Evolutionary conservation across 495 filamentous ascomycete genomes (phyloP), one percentile per base, ranked within the genome.

Genomic region (Penicillium soppii): DNA sequence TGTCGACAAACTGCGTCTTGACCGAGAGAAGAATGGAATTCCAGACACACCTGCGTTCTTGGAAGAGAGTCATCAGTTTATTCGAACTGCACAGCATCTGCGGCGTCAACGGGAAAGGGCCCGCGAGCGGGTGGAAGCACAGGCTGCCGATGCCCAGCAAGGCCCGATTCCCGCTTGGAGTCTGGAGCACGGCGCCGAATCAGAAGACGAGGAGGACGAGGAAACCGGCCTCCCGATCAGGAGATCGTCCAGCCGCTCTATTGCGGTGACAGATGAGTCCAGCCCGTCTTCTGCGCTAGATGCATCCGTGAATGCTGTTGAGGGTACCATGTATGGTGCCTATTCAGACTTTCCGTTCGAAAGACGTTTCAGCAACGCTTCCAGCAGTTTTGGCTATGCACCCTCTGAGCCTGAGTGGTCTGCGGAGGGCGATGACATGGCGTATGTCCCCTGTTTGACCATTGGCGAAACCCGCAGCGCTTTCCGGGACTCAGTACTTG

Each of bases 401-500:
- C 80, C 84, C 0, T 86, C 86, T 26, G 79, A 78, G 45, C 68
- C 76, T 3, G 71, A 77, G 47, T 78, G 73, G 74, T 65, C 68
- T 20, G 54, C 63, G 17, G 77, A 79, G 41, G 70, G 86, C n/a
- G 89, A 92, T 47, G 90, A 96, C 58, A 87, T 87, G 67, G 87
- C 83, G 13, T 94, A 92, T 61, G 91, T 97, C 4, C 94, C 94
- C 15, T 90, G 90, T 64, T 82, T 97, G 63, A 95, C 92, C 8
- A 74, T 97, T 20, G 75, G 79, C n/a, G 81, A 91, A 61, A 87
- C 91, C n/a, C 85, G 91, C 17, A 83, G 82, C 23, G 89, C 89
- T 1, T 97, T 99, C 69, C 79, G 94, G 36, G 94, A 97, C 64
- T 95, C 95, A 0, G 85, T 99, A 1, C 79, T 97, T 20, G 94